phyloP scores from a whole-genome alignment of 2,329 filamentous ascomycete genomes.

The Parastagonospora avenae region DNA sequence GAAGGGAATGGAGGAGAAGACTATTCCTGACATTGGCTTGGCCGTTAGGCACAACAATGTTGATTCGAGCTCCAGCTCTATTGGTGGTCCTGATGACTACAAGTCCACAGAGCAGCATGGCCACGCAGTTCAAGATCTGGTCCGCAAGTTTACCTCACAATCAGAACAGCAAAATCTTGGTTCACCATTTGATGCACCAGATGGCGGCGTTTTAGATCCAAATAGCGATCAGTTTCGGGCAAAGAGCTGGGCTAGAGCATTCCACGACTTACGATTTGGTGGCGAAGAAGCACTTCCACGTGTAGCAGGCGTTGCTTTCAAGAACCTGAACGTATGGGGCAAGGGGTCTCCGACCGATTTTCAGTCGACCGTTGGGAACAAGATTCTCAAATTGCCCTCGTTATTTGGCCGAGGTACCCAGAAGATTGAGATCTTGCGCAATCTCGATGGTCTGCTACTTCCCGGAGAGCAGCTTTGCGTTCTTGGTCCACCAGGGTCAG shows the following conservation, averaged over 20 bases:
- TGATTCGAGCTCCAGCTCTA: slow-evolving; percentile 17
- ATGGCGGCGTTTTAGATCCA: slow-evolving; percentile 50
- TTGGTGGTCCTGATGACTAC: slow-evolving; percentile 1
- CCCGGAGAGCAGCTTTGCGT: slow-evolving; percentile 76
- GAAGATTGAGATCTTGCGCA: slow-evolving; percentile 68
- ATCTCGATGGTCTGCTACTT: slow-evolving; percentile 69
- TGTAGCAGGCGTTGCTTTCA: slow-evolving; percentile 66
- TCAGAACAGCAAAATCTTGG: slow-evolving; percentile 43
- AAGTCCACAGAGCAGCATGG: slow-evolving; percentile 16
- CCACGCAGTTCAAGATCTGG: slow-evolving; percentile 37
- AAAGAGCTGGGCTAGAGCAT: slow-evolving; percentile 51
- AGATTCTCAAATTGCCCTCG: slow-evolving; percentile 64
- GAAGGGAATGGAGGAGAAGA: not conserved
- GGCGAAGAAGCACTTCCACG: slow-evolving; percentile 57
- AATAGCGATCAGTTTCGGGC: slow-evolving; percentile 50
- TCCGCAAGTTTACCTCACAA: slow-evolving; percentile 45
- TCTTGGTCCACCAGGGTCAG: slow-evolving; percentile 64
- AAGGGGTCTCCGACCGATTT: slow-evolving; percentile 69
- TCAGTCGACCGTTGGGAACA: slow-evolving; percentile 68
- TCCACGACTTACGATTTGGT: slow-evolving; percentile 50
- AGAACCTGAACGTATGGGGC: slow-evolving; percentile 68
- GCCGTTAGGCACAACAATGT: not conserved
- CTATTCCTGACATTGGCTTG: not conserved
- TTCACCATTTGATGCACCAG: slow-evolving; percentile 40
- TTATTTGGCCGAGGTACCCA: slow-evolving; percentile 52